Conservation (phyloP, 2,329 filamentous ascomycete species). For the Dactylonectria estremocensis region DNA sequence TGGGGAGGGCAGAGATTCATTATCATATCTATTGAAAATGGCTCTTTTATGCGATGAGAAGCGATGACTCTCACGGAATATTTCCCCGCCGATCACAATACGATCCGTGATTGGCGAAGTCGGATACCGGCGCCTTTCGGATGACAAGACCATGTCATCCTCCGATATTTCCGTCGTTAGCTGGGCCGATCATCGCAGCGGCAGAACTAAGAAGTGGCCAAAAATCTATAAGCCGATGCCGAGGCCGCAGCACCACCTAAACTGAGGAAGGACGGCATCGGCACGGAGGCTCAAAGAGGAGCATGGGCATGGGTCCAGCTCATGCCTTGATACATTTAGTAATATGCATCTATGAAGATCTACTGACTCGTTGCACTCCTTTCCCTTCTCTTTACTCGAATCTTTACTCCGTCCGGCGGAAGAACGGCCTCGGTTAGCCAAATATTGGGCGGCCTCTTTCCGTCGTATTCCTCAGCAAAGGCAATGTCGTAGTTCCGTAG, state of each 20-base stretch:
- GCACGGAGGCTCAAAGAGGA: neutral
- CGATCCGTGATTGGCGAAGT: constrained; percentile 16
- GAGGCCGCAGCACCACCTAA: no score
- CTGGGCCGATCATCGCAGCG: constrained; percentile 32
- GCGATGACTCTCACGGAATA: constrained; percentile 20
- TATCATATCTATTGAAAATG: fast-evolving
- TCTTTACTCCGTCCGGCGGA: constrained; percentile 37
- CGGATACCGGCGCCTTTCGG: constrained; percentile 20
- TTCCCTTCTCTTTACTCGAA: constrained; percentile 39
- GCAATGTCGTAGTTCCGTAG: constrained; percentile 41
- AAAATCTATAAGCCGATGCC: no score
- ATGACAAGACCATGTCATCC: constrained; percentile 34
- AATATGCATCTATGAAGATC: neutral
- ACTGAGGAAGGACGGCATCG: no score
- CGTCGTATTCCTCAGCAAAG: constrained; percentile 40
- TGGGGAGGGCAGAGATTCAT: neutral
- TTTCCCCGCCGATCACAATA: constrained; percentile 30
- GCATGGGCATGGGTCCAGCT: neutral
- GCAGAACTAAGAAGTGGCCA: no score
- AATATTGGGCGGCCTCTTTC: constrained; percentile 37
- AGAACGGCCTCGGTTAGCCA: constrained; percentile 42
- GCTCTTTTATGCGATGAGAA: neutral
- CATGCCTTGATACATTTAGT: neutral
- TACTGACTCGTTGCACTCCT: neutral
- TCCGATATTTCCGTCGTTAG: constrained; percentile 15